Evolutionary conservation across 148 eudicot species (phyloP).

Genomic region (Cornus kousa): DNA sequence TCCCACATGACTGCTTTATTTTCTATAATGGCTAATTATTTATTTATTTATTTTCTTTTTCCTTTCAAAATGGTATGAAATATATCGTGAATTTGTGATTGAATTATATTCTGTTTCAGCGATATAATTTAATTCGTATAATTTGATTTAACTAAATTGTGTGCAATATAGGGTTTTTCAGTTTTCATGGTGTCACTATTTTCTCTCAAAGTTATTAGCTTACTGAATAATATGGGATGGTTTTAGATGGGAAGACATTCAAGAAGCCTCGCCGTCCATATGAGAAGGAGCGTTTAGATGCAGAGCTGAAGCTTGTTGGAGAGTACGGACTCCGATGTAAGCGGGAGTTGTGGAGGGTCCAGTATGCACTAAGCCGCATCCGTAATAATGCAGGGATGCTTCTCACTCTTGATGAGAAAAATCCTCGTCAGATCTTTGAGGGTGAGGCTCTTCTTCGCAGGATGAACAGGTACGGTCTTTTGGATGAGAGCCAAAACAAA

Average conservation of each 20-base stretch:
- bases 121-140: neutral
- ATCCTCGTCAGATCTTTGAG: conserved; percentile 60
- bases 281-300: conserved; percentile 67
- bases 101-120: neutral
- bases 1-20: too few relatives aligned
- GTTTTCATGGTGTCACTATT: neutral
- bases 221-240: neutral
- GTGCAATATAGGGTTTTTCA: neutral
- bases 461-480: conserved; percentile 53
- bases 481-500: conserved; percentile 63
- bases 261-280: conserved; percentile 72
- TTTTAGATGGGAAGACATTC: conserved; percentile 58
- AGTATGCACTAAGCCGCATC: conserved; percentile 54
- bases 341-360: conserved; percentile 69
- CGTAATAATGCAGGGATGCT: conserved; percentile 60
- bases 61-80: neutral
- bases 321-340: conserved; percentile 66
- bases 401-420: conserved; percentile 66
- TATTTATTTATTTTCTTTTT: too few relatives aligned
- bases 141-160: neutral
- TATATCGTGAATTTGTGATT: too few relatives aligned
- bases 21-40: too few relatives aligned
- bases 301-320: conserved; percentile 68
- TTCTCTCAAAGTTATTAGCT: neutral
- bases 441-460: conserved; percentile 64